phyloP scores from a whole-genome alignment of 345 rosid genomes.

The Linum usitatissimum region DNA sequence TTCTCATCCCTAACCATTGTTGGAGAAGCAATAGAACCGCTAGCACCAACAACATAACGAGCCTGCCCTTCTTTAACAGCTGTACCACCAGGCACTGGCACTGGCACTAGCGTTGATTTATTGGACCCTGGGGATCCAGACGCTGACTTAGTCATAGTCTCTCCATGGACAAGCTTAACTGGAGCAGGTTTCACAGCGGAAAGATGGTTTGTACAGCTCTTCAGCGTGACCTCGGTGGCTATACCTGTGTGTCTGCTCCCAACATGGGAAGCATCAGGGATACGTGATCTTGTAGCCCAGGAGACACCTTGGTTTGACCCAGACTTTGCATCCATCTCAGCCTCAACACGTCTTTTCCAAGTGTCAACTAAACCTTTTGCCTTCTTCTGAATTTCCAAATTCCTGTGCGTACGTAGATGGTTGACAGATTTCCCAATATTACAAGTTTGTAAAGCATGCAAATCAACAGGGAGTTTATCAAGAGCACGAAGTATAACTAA shows the following conservation, averaged over 20 bases:
- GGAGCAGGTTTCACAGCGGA: conserved; percentile 52
- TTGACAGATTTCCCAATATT: conserved; percentile 88
- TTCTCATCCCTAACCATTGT: conserved; percentile 50
- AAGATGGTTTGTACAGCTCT: conserved; percentile 44
- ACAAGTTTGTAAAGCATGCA: conserved; percentile 80
- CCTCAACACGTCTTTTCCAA: conserved; percentile 94
- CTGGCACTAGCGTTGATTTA: conserved; percentile 39
- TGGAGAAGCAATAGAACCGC: conserved; percentile 32
- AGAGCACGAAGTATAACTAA: conserved; percentile 67
- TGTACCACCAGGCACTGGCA: conserved; percentile 32
- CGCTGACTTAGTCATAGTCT: conserved; percentile 35
- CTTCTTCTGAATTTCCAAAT: conserved; percentile 75
- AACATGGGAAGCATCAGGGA: conserved; percentile 48
- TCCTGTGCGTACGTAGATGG: conserved; percentile 68
- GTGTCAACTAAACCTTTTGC: conserved; percentile 87
- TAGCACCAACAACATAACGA: conserved; percentile 25
- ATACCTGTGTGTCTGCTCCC: conserved; percentile 44
- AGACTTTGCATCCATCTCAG: conserved; percentile 82
- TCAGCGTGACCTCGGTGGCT: conserved; percentile 47
- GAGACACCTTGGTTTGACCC: conserved; percentile 48
- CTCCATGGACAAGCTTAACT: conserved; percentile 43
- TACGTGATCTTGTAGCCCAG: conserved; percentile 58
- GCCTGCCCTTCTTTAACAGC: conserved; percentile 46
- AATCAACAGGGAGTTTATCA: conserved; percentile 84
- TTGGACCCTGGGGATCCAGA: conserved; percentile 45